Conservation (phyloP, 2,329 filamentous ascomycete species). For the Penicillium sclerotigenum region DNA sequence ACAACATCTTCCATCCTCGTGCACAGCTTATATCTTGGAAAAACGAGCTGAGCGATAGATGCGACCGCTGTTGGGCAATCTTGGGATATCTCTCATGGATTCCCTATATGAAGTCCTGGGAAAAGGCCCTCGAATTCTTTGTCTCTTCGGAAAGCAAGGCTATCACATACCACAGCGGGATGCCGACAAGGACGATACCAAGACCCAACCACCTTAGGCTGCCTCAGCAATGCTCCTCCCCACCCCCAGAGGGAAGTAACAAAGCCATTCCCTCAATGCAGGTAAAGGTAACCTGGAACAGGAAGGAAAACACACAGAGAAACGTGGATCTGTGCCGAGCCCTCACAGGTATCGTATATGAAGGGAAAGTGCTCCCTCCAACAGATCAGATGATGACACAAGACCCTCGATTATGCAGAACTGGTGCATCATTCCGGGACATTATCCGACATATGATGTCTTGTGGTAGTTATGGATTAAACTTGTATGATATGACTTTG, state of each 20-base stretch:
- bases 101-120: neutral
- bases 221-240: neutral
- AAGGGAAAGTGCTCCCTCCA: neutral
- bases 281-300: neutral
- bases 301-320: neutral
- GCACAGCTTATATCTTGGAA: neutral
- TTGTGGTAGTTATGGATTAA: neutral
- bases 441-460: neutral
- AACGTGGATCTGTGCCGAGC: neutral
- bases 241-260: fast-evolving
- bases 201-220: neutral
- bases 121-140: neutral
- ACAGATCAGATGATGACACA: neutral
- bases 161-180: neutral
- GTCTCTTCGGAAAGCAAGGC: neutral
- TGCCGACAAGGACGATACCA: neutral
- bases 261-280: neutral
- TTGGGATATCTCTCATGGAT: neutral
- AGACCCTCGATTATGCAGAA: neutral
- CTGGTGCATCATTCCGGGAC: neutral
- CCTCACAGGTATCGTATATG: neutral
- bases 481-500: neutral
- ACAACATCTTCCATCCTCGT: neutral
- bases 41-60: neutral
- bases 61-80: neutral